Evolutionary conservation across 2,329 filamentous ascomycete genomes (phyloP), one percentile per base, ranked within the genome.

Genomic region (Diaporthe longicolla): DNA sequence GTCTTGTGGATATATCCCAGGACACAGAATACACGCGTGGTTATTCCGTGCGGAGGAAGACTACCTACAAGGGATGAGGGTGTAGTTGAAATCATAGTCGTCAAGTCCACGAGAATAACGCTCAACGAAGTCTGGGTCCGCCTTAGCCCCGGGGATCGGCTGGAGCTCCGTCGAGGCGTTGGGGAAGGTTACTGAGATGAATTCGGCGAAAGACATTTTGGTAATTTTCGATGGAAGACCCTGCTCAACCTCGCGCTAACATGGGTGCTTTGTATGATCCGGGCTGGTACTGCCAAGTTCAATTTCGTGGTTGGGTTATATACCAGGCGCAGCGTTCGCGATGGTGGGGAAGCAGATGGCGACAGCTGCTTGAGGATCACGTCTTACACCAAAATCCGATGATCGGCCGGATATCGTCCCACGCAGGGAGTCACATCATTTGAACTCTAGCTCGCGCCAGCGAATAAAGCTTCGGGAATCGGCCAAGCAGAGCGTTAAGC

Each of bases 61-160:
- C 21, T 29, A 45, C 58, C 43, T 29, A 63, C 58, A 91, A 0
- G 89, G 89, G 21, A 91, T 84, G 2, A 92, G 85, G 0, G 90
- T 92, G 79, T 91, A 91, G 80, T 91, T 90, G 83, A 87, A 91
- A 59, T 81, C 87, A 79, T 91, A 88, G 78, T 91, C 89, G 75
- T 92, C 90, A 2, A 91, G 84, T 6, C 84, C 85, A 29, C 87
- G 85, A 19, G 89, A 87, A 77, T 92, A 91, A 40, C 89, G 87
- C 40, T 84, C 81, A 5, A 92, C 85, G 77, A 84, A 91, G 9
- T 88, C 88, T 1, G 87, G 85, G 76, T 92, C 89, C 17, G 91
- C 84, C 0, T 79, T 74, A n/a, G 88, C 85, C 29, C 84, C 84
- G 0, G 87, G 86, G 72, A 89, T 86, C 2, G 87, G 89, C 24